These are phyloP conservation scores for Gardenia jasminoides DNA, from an alignment of 257 asterid genomes.

Conservation along the genomic window DNA sequence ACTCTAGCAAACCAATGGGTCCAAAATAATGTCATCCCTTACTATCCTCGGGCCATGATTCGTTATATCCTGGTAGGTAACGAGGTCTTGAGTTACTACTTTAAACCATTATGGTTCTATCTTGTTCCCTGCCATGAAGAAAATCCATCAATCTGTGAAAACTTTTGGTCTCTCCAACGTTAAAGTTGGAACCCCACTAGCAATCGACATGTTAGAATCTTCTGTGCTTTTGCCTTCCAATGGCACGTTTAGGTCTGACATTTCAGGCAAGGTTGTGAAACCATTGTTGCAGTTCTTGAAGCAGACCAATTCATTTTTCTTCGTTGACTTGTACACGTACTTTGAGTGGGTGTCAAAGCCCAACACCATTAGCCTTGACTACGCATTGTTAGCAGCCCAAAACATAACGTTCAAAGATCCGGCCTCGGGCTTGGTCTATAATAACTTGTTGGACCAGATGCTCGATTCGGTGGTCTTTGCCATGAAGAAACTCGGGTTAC, in stretches of 20 bases:
- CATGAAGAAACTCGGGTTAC: conserved; percentile 64
- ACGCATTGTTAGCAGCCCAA: conserved; percentile 41
- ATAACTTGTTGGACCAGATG: conserved; percentile 63
- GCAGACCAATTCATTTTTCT: conserved; percentile 49
- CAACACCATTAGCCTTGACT: conserved; percentile 32
- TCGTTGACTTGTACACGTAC: conserved; percentile 58
- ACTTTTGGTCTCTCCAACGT: conserved; percentile 42
- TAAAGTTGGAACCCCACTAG: conserved; percentile 72
- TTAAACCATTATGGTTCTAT: conserved; percentile 39
- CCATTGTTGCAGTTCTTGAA: conserved; percentile 53
- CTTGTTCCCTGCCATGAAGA: conserved; percentile 71
- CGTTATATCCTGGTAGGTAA: conserved; percentile 62
- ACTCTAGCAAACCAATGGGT: conserved; percentile 59
- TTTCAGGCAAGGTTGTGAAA: conserved; percentile 35
- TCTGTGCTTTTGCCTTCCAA: conserved; percentile 52
- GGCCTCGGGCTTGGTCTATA: conserved; percentile 46
- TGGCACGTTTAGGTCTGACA: conserved; percentile 52
- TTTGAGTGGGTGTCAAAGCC: conserved; percentile 58
- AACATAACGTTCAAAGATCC: conserved; percentile 41
- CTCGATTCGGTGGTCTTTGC: conserved; percentile 57
- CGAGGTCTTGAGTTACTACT: conserved; percentile 44
- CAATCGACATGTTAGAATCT: conserved; percentile 50
- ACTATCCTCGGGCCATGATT: conserved; percentile 51
- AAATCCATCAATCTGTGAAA: conserved; percentile 34
- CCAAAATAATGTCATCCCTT: conserved; percentile 40